A percentile compares a stretch with the other conserved stretches of the same genome.
phyloP scores from a whole-genome alignment of 768 basidiomycete species.

The Podaxis sp. region DNA sequence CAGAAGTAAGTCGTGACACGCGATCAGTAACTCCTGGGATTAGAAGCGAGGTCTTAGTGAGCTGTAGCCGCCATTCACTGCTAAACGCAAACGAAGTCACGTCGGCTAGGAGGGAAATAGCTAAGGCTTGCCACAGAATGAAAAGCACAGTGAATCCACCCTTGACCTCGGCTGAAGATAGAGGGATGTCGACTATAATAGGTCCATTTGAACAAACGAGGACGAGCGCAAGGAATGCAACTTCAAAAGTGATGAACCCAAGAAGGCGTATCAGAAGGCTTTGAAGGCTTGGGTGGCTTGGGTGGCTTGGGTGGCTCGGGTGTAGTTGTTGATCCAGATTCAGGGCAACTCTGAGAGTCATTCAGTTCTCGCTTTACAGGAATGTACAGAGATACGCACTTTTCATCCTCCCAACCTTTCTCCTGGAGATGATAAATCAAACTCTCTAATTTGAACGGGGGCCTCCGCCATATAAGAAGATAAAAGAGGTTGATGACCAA shows the following conservation, averaged over 20 bases:
- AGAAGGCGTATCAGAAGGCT: background rate
- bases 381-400: background rate
- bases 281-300: background rate
- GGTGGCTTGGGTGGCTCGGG: too few relatives aligned
- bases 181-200: background rate
- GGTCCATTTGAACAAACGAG: background rate
- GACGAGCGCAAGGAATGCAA: background rate
- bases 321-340: background rate
- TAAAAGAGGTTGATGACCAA: background rate
- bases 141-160: slow-evolving; percentile 1
- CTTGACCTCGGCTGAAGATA: background rate
- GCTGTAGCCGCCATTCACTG: background rate
- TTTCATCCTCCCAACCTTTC: background rate
- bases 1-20: background rate
- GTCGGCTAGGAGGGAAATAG: background rate
- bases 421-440: background rate
- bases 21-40: background rate
- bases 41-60: background rate
- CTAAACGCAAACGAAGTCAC: background rate
- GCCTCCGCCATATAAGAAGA: background rate
- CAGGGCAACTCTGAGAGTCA: background rate
- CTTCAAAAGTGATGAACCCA: background rate
- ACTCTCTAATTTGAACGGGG: background rate
- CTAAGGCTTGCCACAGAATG: slow-evolving; percentile 2
- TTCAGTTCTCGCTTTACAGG: background rate